A percentile compares a stretch with the other conserved stretches of the same genome.
phyloP scores from a whole-genome alignment of 352 stramenopile species.

The Phytophthora boehmeriae region DNA sequence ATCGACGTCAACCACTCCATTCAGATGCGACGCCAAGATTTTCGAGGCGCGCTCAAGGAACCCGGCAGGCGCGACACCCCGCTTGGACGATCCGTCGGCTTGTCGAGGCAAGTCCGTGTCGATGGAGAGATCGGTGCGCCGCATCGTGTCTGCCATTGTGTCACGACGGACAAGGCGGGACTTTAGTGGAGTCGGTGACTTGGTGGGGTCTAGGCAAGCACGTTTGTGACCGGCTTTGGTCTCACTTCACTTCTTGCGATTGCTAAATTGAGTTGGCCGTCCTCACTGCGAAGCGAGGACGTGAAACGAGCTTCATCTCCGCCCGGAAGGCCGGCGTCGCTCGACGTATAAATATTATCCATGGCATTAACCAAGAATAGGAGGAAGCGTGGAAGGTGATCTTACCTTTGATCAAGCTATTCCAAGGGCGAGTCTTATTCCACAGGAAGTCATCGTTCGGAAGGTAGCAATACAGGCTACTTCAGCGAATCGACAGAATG shows the following conservation, averaged over 20 bases:
- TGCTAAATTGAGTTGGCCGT: conserved; percentile 12
- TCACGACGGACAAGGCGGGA: background rate
- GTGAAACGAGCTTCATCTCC: conserved; percentile 10
- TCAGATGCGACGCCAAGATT: conserved; percentile 47
- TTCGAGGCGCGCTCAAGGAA: conserved; percentile 72
- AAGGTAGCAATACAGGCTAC: no score
- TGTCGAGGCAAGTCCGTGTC: conserved; percentile 45
- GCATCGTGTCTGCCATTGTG: conserved; percentile 58
- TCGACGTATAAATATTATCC: conserved; percentile 15
- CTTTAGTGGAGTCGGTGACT: conserved; percentile 8
- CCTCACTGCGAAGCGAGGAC: conserved; percentile 13
- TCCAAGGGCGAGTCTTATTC: background rate
- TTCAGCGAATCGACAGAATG: no score
- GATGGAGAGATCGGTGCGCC: conserved; percentile 60
- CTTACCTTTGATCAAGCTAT: background rate
- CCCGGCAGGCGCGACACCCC: conserved; percentile 28
- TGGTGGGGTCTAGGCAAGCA: conserved; percentile 29
- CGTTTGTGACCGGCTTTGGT: conserved; percentile 23
- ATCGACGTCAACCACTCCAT: conserved; percentile 16
- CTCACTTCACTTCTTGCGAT: conserved; percentile 1
- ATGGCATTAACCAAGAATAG: conserved; percentile 14
- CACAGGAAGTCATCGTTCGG: background rate
- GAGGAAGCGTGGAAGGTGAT: conserved; percentile 2
- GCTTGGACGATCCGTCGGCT: conserved; percentile 17
- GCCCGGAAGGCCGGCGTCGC: conserved; percentile 1